Base-by-base conservation (phyloP, 495 filamentous ascomycete genomes). In the Annulohypoxylon nitens region DNA sequence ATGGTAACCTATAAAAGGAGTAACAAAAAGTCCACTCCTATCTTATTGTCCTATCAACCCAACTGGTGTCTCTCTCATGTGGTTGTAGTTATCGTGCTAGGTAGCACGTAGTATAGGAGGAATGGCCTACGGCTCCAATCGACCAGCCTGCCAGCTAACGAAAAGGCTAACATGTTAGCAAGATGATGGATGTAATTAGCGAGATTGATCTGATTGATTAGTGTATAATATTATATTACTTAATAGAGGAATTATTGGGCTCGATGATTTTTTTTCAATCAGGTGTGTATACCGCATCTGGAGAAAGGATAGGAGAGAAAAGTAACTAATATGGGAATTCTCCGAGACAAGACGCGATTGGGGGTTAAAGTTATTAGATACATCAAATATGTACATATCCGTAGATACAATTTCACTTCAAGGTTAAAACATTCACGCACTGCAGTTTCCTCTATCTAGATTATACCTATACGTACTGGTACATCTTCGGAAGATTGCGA, bases 401-500 rank as follows among this genome's bases (percentile, higher is more conserved):
- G 20, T 23, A 23, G 20, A 23, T 23, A 23, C 20, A 25, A 61
- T 18, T 23, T 50, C 20, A 50, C 39, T 11, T 43, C 12, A 2
- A n/a, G 12, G 18, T 20, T 54, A 37, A 57, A 57, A 57, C 53
- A 33, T 57, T 57, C 53, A 20, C 33, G 26, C 34, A 55, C 26
- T 8, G 12, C 12, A 8, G 51, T 55, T 26, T 30, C 18, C 23
- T 23, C 39, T 45, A 64, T 26, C 36, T 60, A 43, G 34, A 60
- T 39, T 43, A 36, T 60, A 26, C 30, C 30, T 30, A 30, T 30
- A 30, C n/a, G 57, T 60, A 60, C 26, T 43, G 65, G 48, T 69
- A 74, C 66, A 3, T 51, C 51, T 66, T 74, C 71, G 66, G 71
- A 74, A 74, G 39, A 74, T 74, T 69, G 71, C 71, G 71, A 74